Evolutionary conservation across 225 moss, liverwort and hornwort species (phyloP).

Genomic region (Thuidium tamariscinum): DNA sequence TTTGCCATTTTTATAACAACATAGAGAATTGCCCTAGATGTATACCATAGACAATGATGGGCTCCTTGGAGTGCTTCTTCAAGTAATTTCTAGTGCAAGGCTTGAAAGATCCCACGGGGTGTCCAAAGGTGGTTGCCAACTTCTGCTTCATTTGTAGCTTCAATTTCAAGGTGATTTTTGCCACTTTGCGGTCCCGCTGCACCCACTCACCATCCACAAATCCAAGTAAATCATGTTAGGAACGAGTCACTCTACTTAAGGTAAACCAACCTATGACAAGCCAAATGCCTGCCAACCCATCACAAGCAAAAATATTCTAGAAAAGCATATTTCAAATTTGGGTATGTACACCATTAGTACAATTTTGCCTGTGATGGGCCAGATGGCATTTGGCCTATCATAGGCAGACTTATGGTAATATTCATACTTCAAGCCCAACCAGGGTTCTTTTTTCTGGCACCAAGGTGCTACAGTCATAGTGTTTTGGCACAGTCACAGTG

Average conservation of each 20-base stretch:
- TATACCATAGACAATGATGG: conserved; percentile 31
- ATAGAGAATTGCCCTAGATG: not conserved
- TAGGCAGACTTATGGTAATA: too few species aligned
- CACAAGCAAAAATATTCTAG: too few species aligned
- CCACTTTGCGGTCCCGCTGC: conserved; percentile 60
- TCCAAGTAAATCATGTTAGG: not conserved
- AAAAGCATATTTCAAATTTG: too few species aligned
- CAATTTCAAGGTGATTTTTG: conserved; percentile 54
- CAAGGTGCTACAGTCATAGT: too few species aligned
- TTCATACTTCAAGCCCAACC: too few species aligned
- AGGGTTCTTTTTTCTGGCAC: too few species aligned
- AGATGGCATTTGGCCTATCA: too few species aligned
- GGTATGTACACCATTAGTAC: too few species aligned
- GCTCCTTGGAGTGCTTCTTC: conserved; percentile 83
- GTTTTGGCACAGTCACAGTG: too few species aligned
- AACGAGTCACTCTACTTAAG: not conserved
- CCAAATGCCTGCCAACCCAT: too few species aligned
- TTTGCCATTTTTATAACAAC: not conserved
- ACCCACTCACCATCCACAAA: not conserved
- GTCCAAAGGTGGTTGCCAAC: conserved; percentile 62
- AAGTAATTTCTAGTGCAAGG: conserved; percentile 45
- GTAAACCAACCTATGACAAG: too few species aligned
- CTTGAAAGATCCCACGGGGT: conserved; percentile 35
- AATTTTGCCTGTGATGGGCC: too few species aligned
- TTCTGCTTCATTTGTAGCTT: conserved; percentile 46